These are phyloP conservation scores for Vigna angularis DNA, from an alignment of 306 rosid genomes.

Conservation along the genomic window DNA sequence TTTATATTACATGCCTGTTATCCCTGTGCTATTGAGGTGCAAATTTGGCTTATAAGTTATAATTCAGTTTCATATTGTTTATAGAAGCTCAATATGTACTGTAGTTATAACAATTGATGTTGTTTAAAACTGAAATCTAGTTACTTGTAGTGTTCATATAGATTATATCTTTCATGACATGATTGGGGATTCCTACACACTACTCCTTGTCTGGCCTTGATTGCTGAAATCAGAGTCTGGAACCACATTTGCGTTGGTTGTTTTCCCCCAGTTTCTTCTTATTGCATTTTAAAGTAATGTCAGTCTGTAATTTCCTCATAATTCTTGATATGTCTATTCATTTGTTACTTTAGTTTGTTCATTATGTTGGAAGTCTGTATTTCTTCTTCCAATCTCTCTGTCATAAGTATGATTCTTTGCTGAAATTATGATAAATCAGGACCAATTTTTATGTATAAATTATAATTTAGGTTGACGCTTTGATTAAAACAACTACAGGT, in stretches of 20 bases:
- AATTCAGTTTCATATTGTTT: constrained; percentile 5
- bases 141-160: background rate
- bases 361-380: background rate
- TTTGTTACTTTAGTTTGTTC: constrained; percentile 28
- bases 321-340: constrained; percentile 16
- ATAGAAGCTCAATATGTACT: background rate
- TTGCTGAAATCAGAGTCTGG: constrained; percentile 11
- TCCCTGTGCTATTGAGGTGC: constrained; percentile 8
- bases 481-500: constrained; percentile 59
- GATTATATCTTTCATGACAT: constrained; percentile 1
- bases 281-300: background rate
- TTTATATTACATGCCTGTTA: constrained; percentile 4
- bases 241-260: constrained; percentile 11
- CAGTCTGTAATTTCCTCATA: constrained; percentile 25
- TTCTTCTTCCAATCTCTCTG: constrained; percentile 23
- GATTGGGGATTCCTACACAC: background rate
- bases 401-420: constrained; percentile 29
- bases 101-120: constrained; percentile 24
- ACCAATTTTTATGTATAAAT: constrained; percentile 13
- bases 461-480: constrained; percentile 10
- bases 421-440: constrained; percentile 5
- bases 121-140: constrained; percentile 22
- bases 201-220: constrained; percentile 1
- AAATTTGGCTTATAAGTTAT: constrained; percentile 4
- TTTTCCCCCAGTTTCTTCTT: constrained; percentile 11